Evolutionary conservation across 441 rosid species (phyloP), one percentile per base, ranked within the genome.

Genomic region (Lepidium campestre): DNA sequence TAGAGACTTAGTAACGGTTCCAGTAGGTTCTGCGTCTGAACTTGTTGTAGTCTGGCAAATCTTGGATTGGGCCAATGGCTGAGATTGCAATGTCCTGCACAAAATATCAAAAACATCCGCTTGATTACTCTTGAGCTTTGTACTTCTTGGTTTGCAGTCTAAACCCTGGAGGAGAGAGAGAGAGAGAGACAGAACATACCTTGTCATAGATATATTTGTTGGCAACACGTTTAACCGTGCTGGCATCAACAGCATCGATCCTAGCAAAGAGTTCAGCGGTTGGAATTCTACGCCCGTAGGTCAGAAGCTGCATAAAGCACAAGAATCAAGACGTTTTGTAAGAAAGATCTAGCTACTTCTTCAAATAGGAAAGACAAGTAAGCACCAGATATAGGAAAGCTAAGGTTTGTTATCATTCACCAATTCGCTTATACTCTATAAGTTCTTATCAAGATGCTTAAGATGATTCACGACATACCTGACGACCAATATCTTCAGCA

Each of bases 401-500:
- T 18, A 45, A 10, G 19, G 40, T 18, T 20, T 40, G 41, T 0
- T 32, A 41, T 70, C 35, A 61, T 25, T 41, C 54, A 39, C 49
- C 36, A 53, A 37, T 12, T 4, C 32, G 52, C 22, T 48, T 22
- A 17, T 3, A 49, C 4, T n/a, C 10, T 11, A 8, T 48, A 47
- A 19, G 7, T 19, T 49, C 7, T 15, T 13, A 62, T 64, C 25
- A 49, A 49, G 61, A 41, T 34, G 41, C 66, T 58, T 59, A 19
- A 19, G 17, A 66, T 36, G 40, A 59, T 59, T 52, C 36, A 53
- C 25, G 1, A 46, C 62, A 55, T 81, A 95, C 99, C 98, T 95
- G 99, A 53, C 99, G 99, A 45, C 98, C 98, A 59, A 95, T 95
- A 78, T 95, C 99, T 76, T 95, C 99, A 39, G 99, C 99, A 37